Conservation (phyloP, 108 stramenopile species). For the Fragilariopsis cylindrus region DNA sequence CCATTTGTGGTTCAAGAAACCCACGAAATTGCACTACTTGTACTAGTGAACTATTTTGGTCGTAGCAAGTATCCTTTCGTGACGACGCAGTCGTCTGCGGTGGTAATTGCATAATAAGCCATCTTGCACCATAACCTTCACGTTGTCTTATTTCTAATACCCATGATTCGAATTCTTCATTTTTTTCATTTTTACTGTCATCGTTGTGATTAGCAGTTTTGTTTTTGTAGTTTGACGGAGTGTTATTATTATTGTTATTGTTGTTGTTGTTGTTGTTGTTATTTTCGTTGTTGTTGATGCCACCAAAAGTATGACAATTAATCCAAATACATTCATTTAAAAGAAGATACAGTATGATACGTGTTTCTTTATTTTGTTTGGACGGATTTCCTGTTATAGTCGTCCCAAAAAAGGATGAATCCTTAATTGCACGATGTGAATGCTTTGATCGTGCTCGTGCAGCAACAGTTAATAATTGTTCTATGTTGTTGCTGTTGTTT, state of each 20-base stretch:
- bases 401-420: slow-evolving; percentile 37
- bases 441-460: slow-evolving; percentile 49
- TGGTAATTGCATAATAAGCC: slow-evolving; percentile 23
- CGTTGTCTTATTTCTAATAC: slow-evolving; percentile 19
- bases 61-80: too few relatives aligned
- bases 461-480: slow-evolving; percentile 31
- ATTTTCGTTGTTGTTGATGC: not conserved
- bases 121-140: slow-evolving; percentile 49
- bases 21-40: slow-evolving; percentile 35
- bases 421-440: slow-evolving; percentile 40
- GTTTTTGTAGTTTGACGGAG: not conserved
- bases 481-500: not conserved
- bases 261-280: not conserved
- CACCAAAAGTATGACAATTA: slow-evolving; percentile 46
- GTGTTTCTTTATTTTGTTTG: slow-evolving; percentile 33
- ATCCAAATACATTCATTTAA: slow-evolving; percentile 43
- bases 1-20: slow-evolving; percentile 48
- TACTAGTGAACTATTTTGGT: not conserved
- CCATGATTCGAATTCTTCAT: slow-evolving; percentile 3
- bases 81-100: not conserved
- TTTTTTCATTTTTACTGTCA: not conserved
- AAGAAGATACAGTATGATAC: slow-evolving; percentile 16
- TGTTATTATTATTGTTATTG: not conserved
- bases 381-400: slow-evolving; percentile 26
- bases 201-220: not conserved